Conservation (phyloP, 1,139 yeast species). For the Entelexis sorbosivorans region DNA sequence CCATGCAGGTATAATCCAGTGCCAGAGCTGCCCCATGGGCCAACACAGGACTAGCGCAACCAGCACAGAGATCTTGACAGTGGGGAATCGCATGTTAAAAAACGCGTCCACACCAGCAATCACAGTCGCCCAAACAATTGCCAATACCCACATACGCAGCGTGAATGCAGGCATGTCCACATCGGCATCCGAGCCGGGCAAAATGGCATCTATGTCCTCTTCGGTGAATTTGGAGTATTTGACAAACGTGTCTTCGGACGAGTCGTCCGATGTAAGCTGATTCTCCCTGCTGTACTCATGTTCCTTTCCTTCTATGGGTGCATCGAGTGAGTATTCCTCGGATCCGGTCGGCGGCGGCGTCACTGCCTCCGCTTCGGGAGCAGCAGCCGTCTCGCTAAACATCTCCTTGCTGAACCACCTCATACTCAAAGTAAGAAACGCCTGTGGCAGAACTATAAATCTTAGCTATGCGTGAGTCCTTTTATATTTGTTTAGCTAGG, state of each 20-base stretch:
- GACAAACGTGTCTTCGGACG: neutral
- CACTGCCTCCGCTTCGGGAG: constrained; percentile 1
- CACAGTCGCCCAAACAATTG: constrained; percentile 42
- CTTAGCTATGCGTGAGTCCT: neutral
- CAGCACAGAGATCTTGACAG: constrained; percentile 45
- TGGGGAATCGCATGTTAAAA: constrained; percentile 50
- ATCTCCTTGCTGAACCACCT: neutral
- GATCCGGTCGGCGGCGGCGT: neutral
- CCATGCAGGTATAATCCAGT: constrained; percentile 38
- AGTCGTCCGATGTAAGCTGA: neutral
- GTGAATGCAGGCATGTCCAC: constrained; percentile 30
- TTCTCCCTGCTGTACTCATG: neutral
- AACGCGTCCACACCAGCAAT: constrained; percentile 53
- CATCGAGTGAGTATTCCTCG: neutral
- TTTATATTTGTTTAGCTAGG: neutral
- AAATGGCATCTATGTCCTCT: constrained; percentile 15
- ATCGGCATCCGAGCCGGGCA: constrained; percentile 16
- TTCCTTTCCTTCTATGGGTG: neutral
- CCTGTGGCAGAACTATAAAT: neutral
- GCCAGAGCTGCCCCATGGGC: constrained; percentile 51
- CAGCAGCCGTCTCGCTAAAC: constrained; percentile 1
- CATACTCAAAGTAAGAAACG: neutral
- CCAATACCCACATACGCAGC: constrained; percentile 49
- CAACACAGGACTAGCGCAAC: constrained; percentile 49
- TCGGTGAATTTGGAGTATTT: constrained; percentile 13